Conservation (phyloP, 805 yeast genomes). For the Yamadazyma laniorum region DNA sequence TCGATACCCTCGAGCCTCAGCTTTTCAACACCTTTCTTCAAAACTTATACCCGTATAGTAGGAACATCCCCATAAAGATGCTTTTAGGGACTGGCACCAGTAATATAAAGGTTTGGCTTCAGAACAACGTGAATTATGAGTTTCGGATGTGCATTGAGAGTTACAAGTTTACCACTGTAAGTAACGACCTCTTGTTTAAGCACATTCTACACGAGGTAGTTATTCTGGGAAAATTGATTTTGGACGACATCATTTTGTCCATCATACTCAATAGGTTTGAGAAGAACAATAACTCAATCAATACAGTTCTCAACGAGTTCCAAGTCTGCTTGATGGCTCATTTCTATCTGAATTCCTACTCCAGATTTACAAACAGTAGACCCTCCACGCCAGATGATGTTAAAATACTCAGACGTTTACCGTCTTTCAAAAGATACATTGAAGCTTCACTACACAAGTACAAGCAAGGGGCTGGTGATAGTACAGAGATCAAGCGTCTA, state of each 20-base stretch:
- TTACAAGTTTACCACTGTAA: constrained; percentile 33
- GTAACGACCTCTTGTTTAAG: constrained; percentile 28
- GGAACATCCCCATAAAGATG: constrained; percentile 30
- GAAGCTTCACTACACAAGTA: constrained; percentile 19
- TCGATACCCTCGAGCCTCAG: constrained; percentile 33
- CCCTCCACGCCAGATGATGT: constrained; percentile 9
- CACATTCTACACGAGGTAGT: constrained; percentile 34
- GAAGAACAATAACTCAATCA: constrained; percentile 41
- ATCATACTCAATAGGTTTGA: constrained; percentile 35
- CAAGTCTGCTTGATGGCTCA: constrained; percentile 39
- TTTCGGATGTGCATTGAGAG: constrained; percentile 27
- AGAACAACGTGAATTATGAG: constrained; percentile 29
- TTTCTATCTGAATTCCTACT: constrained; percentile 38
- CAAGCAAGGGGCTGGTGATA: not conserved
- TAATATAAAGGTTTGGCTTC: constrained; percentile 38
- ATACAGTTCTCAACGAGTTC: constrained; percentile 35
- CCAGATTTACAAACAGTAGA: constrained; percentile 20
- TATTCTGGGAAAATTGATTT: constrained; percentile 17
- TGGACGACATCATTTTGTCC: constrained; percentile 24
- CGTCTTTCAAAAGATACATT: constrained; percentile 34
- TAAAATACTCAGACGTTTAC: constrained; percentile 29
- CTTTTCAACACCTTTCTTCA: constrained; percentile 36
- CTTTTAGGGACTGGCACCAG: constrained; percentile 36
- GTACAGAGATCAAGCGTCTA: constrained; percentile 3
- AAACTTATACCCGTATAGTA: constrained; percentile 25